Conservation (phyloP, 257 asterid genomes). For the Solanum medicagineum region DNA sequence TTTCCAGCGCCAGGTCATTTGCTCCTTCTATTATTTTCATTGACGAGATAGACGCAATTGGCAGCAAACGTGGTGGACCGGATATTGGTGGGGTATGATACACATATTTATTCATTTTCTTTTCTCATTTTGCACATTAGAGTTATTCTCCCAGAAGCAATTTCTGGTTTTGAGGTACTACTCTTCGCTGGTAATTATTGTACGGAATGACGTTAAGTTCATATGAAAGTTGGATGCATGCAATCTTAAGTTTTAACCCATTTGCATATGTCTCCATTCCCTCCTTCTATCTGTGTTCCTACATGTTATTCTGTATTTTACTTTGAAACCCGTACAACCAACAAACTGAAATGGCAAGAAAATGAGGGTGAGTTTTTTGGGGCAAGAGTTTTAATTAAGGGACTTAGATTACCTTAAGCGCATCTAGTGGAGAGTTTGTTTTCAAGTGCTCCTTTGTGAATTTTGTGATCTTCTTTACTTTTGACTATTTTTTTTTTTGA, state of each 20-base stretch:
- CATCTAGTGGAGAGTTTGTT: background rate
- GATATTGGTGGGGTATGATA: slow-evolving; percentile 97
- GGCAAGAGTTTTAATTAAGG: background rate
- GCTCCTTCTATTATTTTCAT: slow-evolving; percentile 96
- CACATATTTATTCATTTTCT: background rate
- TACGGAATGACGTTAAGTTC: background rate
- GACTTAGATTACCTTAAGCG: background rate
- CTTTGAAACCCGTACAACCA: background rate
- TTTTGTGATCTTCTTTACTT: background rate
- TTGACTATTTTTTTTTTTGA: too few species aligned
- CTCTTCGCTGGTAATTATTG: background rate
- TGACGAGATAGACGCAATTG: slow-evolving; percentile 99
- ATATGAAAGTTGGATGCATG: background rate
- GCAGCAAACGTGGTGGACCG: slow-evolving; percentile 99
- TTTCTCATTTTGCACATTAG: background rate
- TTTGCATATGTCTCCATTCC: background rate
- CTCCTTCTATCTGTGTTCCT: background rate
- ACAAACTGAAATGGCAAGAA: background rate
- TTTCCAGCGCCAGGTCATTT: slow-evolving; percentile 88
- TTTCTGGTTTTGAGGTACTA: background rate
- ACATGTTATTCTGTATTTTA: background rate
- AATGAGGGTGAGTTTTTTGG: background rate
- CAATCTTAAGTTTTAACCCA: background rate
- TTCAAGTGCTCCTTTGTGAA: background rate
- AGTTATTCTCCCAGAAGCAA: background rate